A percentile compares a stretch with the other conserved stretches of the same genome.
Conservation (phyloP, 2,329 filamentous ascomycete genomes). For the Calonectria montana region DNA sequence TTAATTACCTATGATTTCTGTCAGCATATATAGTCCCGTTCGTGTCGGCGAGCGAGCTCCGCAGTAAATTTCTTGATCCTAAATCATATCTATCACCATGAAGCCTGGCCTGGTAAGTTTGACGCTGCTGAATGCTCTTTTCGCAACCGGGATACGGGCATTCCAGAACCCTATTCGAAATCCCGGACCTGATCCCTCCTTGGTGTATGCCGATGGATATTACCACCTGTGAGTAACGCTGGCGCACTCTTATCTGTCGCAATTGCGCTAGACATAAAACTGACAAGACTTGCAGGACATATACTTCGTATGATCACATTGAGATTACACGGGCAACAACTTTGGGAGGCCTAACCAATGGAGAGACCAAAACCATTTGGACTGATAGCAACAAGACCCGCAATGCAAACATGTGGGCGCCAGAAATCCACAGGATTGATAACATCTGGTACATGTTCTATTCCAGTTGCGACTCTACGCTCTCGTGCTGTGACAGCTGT, state of each 20-base stretch:
- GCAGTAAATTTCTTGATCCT: not conserved
- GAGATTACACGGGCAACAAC: not conserved
- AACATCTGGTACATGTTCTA: slow-evolving; percentile 1
- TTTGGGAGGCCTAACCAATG: not conserved
- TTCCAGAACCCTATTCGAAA: not conserved
- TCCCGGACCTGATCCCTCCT: not conserved
- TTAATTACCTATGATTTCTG: not conserved
- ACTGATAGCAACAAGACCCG: not conserved
- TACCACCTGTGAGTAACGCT: not conserved
- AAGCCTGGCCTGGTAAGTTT: not conserved
- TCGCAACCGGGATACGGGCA: not conserved
- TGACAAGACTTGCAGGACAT: not conserved
- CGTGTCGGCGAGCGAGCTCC: not conserved
- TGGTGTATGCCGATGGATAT: slow-evolving; percentile 1
- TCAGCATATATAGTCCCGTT: not conserved
- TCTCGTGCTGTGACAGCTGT: not conserved
- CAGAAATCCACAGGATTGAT: not conserved
- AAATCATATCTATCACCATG: not conserved
- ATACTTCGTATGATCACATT: not conserved
- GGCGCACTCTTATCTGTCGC: not conserved
- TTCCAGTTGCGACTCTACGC: not conserved
- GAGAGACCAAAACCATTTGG: not conserved
- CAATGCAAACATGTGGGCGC: slow-evolving; percentile 1
- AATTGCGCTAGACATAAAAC: not conserved
- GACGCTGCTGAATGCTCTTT: not conserved